Base-by-base conservation (phyloP, 352 stramenopile species). In the Pythium vanterpoolii region DNA sequence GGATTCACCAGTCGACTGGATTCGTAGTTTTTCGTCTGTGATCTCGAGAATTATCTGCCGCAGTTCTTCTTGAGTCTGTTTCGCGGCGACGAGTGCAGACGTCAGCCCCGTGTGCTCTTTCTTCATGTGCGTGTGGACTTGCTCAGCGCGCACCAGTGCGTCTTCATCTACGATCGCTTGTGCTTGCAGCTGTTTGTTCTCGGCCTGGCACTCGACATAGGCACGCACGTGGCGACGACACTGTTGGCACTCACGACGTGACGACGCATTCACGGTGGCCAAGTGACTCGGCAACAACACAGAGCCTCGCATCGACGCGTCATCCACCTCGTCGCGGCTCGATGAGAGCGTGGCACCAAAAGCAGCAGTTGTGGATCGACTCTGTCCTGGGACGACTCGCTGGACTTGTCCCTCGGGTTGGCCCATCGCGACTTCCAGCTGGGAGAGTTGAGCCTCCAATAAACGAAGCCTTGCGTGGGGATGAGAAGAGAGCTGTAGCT, bases 31-130 rank as follows among this genome's bases (percentile, higher is more conserved):
- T n/a, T 83, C 75, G 26, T 72, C 67, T 4, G 73, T 78, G 18
- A 82, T 45, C 9, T 89, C 66, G 5, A 77, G 0, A 21, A 84
- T 63, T 56, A 73, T 71, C 38, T 76, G 60, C 0, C 70, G 73
- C 14, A 87, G 64, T 16, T 86, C 76, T 55, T 87, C 66, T 24
- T 86, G 76, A 21, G 78, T 74, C 36, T 87, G 72, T 51, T 83
- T 87, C 0, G 72, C 62, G 16, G 65, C 57, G 6, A 83, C 6
- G 24, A 89, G 26, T n/a, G 72, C 64, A 21, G 52, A 74, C 3
- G 69, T 80, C 5, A 89, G 54, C 10, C 75, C 67, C 3, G 60
- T 51, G 34, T 80, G 76, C 47, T 89, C 79, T 43, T 63, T 72
- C 40, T 83, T 70, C 16, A 82, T 38, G 5, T 80, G 66, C 4